Percentiles rank a stretch among this genome's conserved stretches.
Evolutionary conservation across 2,329 filamentous ascomycete species (phyloP).

Genomic region (Penicillium aurantiogriseum): DNA sequence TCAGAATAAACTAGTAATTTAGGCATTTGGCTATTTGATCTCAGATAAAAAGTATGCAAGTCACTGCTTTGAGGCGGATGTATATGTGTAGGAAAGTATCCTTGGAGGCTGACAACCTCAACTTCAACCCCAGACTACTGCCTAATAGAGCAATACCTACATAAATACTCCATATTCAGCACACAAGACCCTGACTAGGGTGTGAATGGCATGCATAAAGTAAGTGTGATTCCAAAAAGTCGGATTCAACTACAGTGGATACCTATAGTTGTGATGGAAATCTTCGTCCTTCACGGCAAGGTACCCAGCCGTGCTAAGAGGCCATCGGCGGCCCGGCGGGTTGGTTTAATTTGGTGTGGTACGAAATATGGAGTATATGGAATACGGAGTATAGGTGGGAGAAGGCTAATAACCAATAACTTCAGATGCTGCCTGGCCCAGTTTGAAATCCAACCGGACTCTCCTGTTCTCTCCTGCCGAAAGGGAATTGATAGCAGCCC

Average conservation of each 20-base stretch:
- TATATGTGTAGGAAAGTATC: not conserved
- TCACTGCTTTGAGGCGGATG: not conserved
- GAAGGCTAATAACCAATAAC: not conserved
- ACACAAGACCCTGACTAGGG: not conserved
- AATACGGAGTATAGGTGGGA: not conserved
- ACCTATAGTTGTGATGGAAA: not conserved
- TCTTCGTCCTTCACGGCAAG: not conserved
- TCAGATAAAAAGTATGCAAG: not conserved
- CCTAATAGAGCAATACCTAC: not conserved
- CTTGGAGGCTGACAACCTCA: not conserved
- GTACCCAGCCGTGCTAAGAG: not conserved
- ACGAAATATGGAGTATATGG: not conserved
- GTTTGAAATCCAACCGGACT: not conserved
- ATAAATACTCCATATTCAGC: not conserved
- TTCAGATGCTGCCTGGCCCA: not conserved
- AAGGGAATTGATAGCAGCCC: not conserved
- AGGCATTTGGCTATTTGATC: not conserved
- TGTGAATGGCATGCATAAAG: conserved; percentile 4
- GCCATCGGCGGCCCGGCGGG: not conserved
- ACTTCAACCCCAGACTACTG: not conserved
- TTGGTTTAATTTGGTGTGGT: not conserved
- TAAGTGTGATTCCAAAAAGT: not conserved
- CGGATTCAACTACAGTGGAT: not conserved
- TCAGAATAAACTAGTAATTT: not conserved
- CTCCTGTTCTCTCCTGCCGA: not conserved